Evolutionary conservation across 176 grass and related monocot genomes (phyloP).

Genomic region (Poa pratensis): DNA sequence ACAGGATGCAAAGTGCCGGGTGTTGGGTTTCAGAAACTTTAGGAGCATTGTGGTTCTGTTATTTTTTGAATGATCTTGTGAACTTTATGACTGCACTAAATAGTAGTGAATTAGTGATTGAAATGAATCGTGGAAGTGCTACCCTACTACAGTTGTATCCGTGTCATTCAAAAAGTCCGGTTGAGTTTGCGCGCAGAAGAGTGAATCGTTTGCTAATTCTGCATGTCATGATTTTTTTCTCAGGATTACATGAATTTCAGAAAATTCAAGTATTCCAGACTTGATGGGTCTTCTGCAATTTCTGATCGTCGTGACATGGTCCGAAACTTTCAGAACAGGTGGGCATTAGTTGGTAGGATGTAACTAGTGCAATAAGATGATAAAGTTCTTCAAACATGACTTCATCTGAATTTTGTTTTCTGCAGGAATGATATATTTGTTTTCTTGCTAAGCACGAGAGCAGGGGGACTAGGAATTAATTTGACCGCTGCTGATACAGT

Average conservation of each 20-base stretch:
- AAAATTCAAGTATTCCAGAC: conserved; percentile 97
- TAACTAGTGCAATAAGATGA: conserved; percentile 6
- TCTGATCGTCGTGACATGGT: conserved; percentile 98
- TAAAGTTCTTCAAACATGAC: conserved; percentile 44
- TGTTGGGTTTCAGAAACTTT: conserved; percentile 17
- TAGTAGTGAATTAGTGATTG: neutral
- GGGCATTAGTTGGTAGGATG: conserved; percentile 18
- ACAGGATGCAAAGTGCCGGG: neutral
- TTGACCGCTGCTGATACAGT: conserved; percentile 99
- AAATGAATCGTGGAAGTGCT: conserved; percentile 9
- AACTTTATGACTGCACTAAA: conserved; percentile 7
- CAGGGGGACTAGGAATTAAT: conserved; percentile 98
- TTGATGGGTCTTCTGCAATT: conserved; percentile 95
- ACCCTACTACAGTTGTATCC: neutral
- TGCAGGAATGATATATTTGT: conserved; percentile 99
- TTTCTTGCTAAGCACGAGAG: conserved; percentile 98
- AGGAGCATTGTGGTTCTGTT: conserved; percentile 12
- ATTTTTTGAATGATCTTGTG: conserved; percentile 4
- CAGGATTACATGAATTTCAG: conserved; percentile 99
- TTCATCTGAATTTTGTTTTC: conserved; percentile 30
- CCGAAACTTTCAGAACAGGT: conserved; percentile 93
- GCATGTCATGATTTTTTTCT: conserved; percentile 31
- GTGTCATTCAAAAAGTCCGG: neutral
- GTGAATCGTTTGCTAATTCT: neutral
- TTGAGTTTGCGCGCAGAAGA: neutral